Evolutionary conservation across 2,329 filamentous ascomycete genomes (phyloP).

Genomic region (Fusarium tricinctum): DNA sequence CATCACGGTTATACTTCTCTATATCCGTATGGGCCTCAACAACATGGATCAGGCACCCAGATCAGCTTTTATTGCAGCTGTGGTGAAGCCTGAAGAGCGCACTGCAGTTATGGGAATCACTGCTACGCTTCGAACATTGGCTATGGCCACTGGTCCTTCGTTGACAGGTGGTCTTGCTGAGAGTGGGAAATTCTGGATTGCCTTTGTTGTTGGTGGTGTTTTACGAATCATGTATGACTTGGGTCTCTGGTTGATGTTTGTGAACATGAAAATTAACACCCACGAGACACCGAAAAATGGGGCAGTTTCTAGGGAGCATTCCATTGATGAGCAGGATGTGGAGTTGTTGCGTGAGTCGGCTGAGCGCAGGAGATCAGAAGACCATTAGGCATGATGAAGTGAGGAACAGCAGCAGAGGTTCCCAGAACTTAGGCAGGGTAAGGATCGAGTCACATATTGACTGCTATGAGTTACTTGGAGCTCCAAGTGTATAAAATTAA

Average conservation of each 20-base stretch:
- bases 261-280: slow-evolving; percentile 67
- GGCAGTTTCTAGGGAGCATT: not conserved
- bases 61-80: slow-evolving; percentile 75
- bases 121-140: slow-evolving; percentile 70
- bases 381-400: slow-evolving; percentile 1
- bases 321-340: slow-evolving; percentile 33
- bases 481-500: too few species aligned
- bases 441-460: too few species aligned
- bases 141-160: slow-evolving; percentile 67
- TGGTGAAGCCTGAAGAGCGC: slow-evolving; percentile 74
- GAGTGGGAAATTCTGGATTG: slow-evolving; percentile 70
- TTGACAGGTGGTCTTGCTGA: slow-evolving; percentile 70
- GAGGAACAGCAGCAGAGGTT: too few species aligned
- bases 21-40: slow-evolving; percentile 73
- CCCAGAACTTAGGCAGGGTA: too few species aligned
- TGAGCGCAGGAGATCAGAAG: slow-evolving; percentile 11
- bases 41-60: slow-evolving; percentile 79
- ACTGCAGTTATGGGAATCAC: slow-evolving; percentile 81
- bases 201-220: slow-evolving; percentile 69
- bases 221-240: slow-evolving; percentile 70
- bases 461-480: too few species aligned
- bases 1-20: slow-evolving; percentile 67
- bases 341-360: slow-evolving; percentile 18
- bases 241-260: slow-evolving; percentile 70
- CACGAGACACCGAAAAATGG: slow-evolving; percentile 53